Evolutionary conservation across 2,329 filamentous ascomycete genomes (phyloP), one percentile per base, ranked within the genome.

Genomic region (Phaeosphaeriaceae sp.): DNA sequence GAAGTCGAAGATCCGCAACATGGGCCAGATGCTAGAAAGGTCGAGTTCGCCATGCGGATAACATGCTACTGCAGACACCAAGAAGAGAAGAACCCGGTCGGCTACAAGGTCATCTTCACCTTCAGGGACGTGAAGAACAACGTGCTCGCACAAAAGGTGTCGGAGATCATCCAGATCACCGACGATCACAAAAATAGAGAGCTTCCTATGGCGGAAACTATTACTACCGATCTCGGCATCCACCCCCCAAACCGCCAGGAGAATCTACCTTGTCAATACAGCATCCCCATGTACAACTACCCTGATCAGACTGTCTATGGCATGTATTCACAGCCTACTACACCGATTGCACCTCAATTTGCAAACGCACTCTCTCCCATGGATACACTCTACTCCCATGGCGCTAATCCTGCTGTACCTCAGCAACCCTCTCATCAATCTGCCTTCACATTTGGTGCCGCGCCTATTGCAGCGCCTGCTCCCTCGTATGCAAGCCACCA

Each of bases 31-130:
- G 84, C 87, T 6, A 85, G 90, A 78, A 87, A 91, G 66, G 86
- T 96, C 17, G 87, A 92, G 60, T 85, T 90, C 2, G 92, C 91
- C 0, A 96, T 97, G 92, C 87, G 93, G 8, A 97, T 99, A 64
- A 91, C 92, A 18, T 99, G 93, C 72, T 99, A 97, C 74, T 97
- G 93, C 75, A 86, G 93, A 16, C 93, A 99, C 70, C 93, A 97
- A 63, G 86, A 88, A 51, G 94, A 97, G 75, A 97, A 97, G 77
- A 79, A 88, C 60, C 68, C 68, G 1, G 57, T 64, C 7, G 93
- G 93, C 1, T 99, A 97, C 74, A 82, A 79, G 63, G 92, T 97
- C 63, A 96, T 99, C 56, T 96, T 97, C 74, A 97, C 93, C 1
- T 81, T 99, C 66, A 96, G 92, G 68, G 90, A 97, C 73, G 84